phyloP scores from a whole-genome alignment of 345 rosid genomes.

The Corchorus olitorius region DNA sequence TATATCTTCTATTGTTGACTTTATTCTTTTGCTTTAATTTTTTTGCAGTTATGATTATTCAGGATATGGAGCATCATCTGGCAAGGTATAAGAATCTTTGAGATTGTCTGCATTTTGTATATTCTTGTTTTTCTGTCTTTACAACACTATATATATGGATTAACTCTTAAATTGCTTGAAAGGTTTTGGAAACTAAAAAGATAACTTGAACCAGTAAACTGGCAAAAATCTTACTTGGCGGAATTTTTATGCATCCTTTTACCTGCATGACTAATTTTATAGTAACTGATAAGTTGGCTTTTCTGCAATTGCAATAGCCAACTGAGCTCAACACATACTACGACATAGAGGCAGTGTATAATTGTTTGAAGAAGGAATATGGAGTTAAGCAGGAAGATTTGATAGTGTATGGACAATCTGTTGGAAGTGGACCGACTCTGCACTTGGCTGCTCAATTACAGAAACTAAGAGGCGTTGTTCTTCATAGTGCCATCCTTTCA shows the following conservation, averaged over 20 bases:
- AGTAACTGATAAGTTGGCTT: conserved; percentile 20
- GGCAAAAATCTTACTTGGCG: neutral
- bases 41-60: conserved; percentile 92
- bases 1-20: neutral
- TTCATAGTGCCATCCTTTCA: conserved; percentile 95
- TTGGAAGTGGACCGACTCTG: conserved; percentile 94
- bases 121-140: neutral
- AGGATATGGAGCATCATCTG: conserved; percentile 98
- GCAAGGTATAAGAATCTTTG: conserved; percentile 61
- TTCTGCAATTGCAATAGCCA: conserved; percentile 49
- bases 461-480: conserved; percentile 80
- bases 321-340: conserved; percentile 91
- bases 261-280: neutral
- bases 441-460: conserved; percentile 78
- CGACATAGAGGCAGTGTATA: conserved; percentile 89
- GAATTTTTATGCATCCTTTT: neutral
- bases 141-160: neutral
- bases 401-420: conserved; percentile 93
- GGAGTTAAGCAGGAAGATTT: conserved; percentile 76
- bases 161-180: conserved; percentile 2
- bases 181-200: neutral
- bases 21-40: neutral
- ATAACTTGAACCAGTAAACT: too few species aligned
- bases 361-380: conserved; percentile 74
- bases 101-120: neutral